Percentiles rank a stretch among this genome's conserved stretches.
These are phyloP conservation scores for Leccinum broughii DNA, from an alignment of 768 basidiomycete species.

Conservation along the genomic window DNA sequence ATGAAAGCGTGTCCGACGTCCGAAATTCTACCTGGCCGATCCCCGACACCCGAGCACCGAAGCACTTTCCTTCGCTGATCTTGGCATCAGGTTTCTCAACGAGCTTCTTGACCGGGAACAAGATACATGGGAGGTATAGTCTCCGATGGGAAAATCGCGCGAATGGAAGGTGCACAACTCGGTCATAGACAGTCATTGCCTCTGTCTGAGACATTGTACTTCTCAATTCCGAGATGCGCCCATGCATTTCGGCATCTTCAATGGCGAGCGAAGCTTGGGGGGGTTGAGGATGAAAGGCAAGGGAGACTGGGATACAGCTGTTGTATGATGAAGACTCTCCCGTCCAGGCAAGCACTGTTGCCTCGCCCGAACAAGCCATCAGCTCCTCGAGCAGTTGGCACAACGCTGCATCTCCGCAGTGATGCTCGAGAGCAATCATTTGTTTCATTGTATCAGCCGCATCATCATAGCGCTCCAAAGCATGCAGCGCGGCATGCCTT, in stretches of 20 bases:
- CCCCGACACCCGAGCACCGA: constrained; percentile 2
- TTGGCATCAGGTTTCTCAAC: background rate
- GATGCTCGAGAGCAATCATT: too few relatives aligned
- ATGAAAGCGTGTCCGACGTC: background rate
- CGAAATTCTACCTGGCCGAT: constrained; percentile 7
- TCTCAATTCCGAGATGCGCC: background rate
- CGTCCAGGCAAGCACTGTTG: constrained; percentile 3
- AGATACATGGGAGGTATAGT: constrained; percentile 3
- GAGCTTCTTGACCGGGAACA: background rate
- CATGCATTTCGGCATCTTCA: background rate
- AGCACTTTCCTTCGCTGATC: background rate
- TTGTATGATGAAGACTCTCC: constrained; percentile 14
- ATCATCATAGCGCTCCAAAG: too few relatives aligned
- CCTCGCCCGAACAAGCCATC: too few relatives aligned
- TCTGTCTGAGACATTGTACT: background rate
- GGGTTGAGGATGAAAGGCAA: background rate
- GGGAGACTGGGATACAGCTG: constrained; percentile 11
- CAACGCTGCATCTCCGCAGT: too few relatives aligned
- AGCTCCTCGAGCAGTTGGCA: too few relatives aligned
- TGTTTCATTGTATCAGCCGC: background rate
- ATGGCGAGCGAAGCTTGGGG: background rate
- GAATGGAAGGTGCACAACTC: background rate
- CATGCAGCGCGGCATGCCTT: background rate
- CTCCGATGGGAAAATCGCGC: constrained; percentile 3
- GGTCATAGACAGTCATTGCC: background rate